Conservation (phyloP, 345 rosid genomes). For the Excoecaria cochinchinensis region DNA sequence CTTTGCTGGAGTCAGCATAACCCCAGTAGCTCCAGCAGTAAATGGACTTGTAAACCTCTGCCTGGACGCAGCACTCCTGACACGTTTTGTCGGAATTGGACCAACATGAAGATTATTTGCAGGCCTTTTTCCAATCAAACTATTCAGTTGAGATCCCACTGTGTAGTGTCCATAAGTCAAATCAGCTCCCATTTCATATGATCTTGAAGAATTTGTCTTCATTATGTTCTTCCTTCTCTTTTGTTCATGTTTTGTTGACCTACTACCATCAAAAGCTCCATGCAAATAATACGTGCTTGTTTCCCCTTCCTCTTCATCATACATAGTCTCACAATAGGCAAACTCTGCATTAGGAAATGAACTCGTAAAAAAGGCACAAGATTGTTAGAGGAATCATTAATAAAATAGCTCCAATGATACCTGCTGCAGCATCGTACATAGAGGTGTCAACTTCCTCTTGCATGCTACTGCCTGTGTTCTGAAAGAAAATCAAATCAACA, state of each 20-base stretch:
- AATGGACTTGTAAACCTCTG: conserved; percentile 70
- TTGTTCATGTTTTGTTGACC: conserved; percentile 52
- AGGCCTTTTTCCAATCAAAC: conserved; percentile 63
- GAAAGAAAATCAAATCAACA: conserved; percentile 14
- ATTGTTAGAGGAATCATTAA: conserved; percentile 14
- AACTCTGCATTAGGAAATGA: conserved; percentile 47
- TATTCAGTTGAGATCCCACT: conserved; percentile 49
- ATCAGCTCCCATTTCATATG: conserved; percentile 63
- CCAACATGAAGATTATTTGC: conserved; percentile 57
- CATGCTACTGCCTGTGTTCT: conserved; percentile 72
- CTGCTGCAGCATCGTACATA: conserved; percentile 62
- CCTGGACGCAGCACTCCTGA: conserved; percentile 86
- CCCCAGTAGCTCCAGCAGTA: conserved; percentile 53
- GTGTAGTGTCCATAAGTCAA: conserved; percentile 48
- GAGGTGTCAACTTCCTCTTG: conserved; percentile 91
- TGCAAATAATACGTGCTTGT: conserved; percentile 67
- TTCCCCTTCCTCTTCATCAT: conserved; percentile 90
- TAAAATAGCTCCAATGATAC: conserved; percentile 36
- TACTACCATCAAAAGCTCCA: conserved; percentile 59
- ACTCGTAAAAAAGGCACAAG: conserved; percentile 23
- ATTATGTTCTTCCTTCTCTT: conserved; percentile 58
- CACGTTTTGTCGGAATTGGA: conserved; percentile 81
- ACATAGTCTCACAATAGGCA: conserved; percentile 53
- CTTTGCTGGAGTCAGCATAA: conserved; percentile 47
- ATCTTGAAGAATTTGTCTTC: conserved; percentile 52